These are phyloP conservation scores for Acmispon strigosus DNA, from an alignment of 306 rosid species.

Conservation along the genomic window DNA sequence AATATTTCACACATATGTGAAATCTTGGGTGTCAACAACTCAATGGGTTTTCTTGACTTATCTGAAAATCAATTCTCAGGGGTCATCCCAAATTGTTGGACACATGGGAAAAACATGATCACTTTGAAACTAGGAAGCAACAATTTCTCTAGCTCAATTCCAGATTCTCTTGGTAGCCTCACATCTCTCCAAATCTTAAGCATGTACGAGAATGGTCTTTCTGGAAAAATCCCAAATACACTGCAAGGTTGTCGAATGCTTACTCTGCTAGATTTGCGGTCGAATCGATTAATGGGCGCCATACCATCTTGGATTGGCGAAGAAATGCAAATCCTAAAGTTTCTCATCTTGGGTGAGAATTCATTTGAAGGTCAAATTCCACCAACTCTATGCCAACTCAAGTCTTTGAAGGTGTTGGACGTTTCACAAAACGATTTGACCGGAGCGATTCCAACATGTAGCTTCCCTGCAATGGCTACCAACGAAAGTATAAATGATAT, in stretches of 20 bases:
- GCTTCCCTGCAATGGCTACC: neutral
- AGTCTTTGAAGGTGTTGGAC: neutral
- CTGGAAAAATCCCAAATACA: neutral
- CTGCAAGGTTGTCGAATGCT: neutral
- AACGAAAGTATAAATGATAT: neutral
- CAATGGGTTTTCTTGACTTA: neutral
- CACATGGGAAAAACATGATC: neutral
- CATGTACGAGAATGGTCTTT: neutral
- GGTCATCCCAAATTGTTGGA: neutral
- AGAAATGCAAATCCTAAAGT: neutral
- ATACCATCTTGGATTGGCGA: slow-evolving; percentile 26
- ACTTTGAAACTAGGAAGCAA: neutral
- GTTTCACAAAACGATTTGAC: neutral
- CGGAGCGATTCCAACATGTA: slow-evolving; percentile 18
- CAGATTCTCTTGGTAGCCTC: slow-evolving; percentile 13
- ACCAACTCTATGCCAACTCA: neutral
- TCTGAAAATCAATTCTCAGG: neutral
- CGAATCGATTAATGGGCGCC: neutral
- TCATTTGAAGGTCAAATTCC: slow-evolving; percentile 1
- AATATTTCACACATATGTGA: neutral
- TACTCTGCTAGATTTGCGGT: neutral
- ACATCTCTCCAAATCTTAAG: neutral
- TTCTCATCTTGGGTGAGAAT: neutral
- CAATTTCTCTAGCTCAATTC: slow-evolving; percentile 4
- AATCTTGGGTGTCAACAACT: neutral